Base-by-base conservation (phyloP, 2,329 filamentous ascomycete genomes). In the Ceratocystis eucalypticola region DNA sequence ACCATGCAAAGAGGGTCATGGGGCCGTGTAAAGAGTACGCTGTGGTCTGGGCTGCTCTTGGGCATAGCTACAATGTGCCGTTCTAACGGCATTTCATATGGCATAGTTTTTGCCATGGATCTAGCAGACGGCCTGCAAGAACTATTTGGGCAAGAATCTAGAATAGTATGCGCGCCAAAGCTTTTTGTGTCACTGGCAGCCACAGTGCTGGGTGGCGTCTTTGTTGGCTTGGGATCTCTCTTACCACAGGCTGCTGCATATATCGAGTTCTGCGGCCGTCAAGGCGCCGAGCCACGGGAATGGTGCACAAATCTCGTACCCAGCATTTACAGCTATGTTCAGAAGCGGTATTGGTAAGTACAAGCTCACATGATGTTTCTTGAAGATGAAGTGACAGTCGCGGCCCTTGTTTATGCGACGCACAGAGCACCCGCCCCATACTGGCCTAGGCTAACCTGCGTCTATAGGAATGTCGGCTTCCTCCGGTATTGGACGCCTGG, bases 261-360 rank as follows among this genome's bases (percentile, higher is more conserved):
- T 75, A 74, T 75, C 63, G 81, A 84, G 50, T 96, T 87, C 74
- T 96, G 91, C 71, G 70, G 72, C 20, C 71, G 72, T 55, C 71
- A 71, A 28, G 53, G 45, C 22, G 4, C 5, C 10, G 55, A 67
- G 53, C 37, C 33, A 8, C 78, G 89, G 66, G 82, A 85, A 3
- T 99, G 94, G 94, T 99, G 94, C 74, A 73, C 75, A 22, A 80
- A 78, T 20, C 74, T 76, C n/a, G 69, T 92, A 12, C 94, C 94
- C 3, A 96, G 91, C 74, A 92, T 99, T 68, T 97, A 96, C 76
- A 82, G 85, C 0, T 97, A 88, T 79, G 93, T 97, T 1, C 94
- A 99, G 74, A 80, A 81, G 59, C 80, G 89, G 71, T 97, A 99
- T 75, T 99, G 94, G 92, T 96, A 80, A 74, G 84, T 75, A 5